These are phyloP conservation scores for Populus hybrid DNA, from an alignment of 441 rosid genomes.

Conservation along the genomic window DNA sequence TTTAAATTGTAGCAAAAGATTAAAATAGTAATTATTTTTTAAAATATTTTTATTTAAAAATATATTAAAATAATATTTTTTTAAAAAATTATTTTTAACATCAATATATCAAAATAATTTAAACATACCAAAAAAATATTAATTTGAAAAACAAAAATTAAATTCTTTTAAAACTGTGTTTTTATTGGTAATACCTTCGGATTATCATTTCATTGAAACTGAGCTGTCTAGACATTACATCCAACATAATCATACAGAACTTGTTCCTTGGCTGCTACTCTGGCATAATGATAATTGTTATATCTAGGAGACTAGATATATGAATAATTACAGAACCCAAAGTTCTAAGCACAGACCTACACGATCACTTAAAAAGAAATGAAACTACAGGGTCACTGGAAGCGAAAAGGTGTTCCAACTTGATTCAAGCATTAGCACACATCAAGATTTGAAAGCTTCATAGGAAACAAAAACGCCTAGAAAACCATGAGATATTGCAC, in stretches of 20 bases:
- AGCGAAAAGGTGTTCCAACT: not conserved
- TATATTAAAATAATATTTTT: too few relatives aligned
- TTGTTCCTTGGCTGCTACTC: not conserved
- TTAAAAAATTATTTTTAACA: too few relatives aligned
- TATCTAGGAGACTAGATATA: not conserved
- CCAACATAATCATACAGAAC: not conserved
- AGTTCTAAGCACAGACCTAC: not conserved
- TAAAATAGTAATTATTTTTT: too few relatives aligned
- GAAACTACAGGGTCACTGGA: not conserved
- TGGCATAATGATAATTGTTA: not conserved
- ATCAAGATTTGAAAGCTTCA: slow-evolving; percentile 16
- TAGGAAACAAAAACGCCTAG: slow-evolving; percentile 8
- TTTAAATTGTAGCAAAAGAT: too few relatives aligned
- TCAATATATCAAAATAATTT: too few relatives aligned
- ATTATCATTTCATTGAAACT: not conserved
- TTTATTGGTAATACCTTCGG: not conserved
- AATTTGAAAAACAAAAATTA: too few relatives aligned
- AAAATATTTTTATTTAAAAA: too few relatives aligned
- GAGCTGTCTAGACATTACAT: not conserved
- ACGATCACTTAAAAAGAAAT: not conserved
- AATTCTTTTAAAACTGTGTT: too few relatives aligned
- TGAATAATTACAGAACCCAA: slow-evolving; percentile 8
- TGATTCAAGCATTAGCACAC: not conserved
- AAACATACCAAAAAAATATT: too few relatives aligned
- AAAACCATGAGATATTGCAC: slow-evolving; percentile 1